These are phyloP conservation scores for Rhodotorula glutinis DNA, from an alignment of 1,284 basidiomycete genomes.

Conservation along the genomic window DNA sequence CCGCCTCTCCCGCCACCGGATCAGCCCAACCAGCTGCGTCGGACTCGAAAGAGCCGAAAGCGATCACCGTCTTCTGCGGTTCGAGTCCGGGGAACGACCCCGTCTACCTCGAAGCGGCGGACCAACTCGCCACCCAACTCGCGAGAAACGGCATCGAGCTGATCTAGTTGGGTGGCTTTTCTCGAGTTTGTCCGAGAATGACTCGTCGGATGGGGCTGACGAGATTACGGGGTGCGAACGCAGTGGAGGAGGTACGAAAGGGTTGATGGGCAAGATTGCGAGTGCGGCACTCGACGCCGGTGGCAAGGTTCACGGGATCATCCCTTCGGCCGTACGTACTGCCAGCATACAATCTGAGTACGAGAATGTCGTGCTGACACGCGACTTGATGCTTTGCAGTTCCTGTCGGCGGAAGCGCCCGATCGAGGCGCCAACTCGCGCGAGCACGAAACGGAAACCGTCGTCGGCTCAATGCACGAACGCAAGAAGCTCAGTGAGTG, in stretches of 20 bases:
- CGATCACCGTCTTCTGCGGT: conserved; percentile 49
- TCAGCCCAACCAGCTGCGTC: neutral
- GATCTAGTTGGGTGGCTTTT: conserved; percentile 24
- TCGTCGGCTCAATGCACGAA: conserved; percentile 47
- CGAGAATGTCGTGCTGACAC: neutral
- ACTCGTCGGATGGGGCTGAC: too few relatives aligned
- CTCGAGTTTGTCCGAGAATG: too few relatives aligned
- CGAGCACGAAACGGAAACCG: conserved; percentile 39
- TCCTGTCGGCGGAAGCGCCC: conserved; percentile 30
- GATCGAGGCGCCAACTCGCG: neutral
- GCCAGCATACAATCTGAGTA: neutral
- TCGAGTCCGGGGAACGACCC: conserved; percentile 44
- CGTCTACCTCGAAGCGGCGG: conserved; percentile 41
- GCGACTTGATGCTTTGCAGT: conserved; percentile 1
- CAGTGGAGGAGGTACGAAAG: conserved; percentile 34
- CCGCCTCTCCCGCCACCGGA: too few relatives aligned
- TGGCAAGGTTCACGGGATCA: conserved; percentile 36
- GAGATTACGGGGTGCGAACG: too few relatives aligned
- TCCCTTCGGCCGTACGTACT: conserved; percentile 25
- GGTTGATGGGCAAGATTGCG: conserved; percentile 34
- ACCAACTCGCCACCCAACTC: conserved; percentile 15
- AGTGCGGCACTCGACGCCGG: conserved; percentile 6
- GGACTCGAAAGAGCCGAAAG: neutral
- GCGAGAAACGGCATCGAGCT: conserved; percentile 9
- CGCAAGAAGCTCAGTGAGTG: conserved; percentile 43